phyloP scores from a whole-genome alignment of 2,329 filamentous ascomycete species.

The Nothophaeocryptopus gaeumannii region DNA sequence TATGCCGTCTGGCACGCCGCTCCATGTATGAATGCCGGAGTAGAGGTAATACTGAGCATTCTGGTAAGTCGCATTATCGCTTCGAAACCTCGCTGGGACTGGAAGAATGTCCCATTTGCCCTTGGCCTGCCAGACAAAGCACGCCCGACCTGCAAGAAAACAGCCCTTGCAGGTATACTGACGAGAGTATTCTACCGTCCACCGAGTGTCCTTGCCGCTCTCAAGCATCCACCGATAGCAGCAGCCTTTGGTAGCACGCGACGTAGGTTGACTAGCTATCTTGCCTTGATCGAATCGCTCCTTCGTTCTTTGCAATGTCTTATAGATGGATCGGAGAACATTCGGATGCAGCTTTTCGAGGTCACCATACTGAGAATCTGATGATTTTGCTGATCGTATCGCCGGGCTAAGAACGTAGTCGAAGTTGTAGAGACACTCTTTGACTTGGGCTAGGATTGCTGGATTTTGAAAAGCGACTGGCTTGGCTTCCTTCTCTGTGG shows the following conservation, averaged over 20 bases:
- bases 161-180: conserved; percentile 19
- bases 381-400: neutral
- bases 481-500: neutral
- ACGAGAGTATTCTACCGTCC: conserved; percentile 10
- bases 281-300: neutral
- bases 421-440: neutral
- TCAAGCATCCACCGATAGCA: conserved; percentile 4
- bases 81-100: conserved; percentile 5
- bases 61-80: neutral
- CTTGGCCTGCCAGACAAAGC: conserved; percentile 12
- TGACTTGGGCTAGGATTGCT: neutral
- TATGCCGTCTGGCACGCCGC: too few species aligned
- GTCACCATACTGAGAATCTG: neutral
- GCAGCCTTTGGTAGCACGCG: neutral
- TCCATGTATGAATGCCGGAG: too few species aligned
- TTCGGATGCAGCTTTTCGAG: neutral
- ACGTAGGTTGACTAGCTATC: neutral
- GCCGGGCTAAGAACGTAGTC: neutral
- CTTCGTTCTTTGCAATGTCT: neutral
- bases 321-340: neutral
- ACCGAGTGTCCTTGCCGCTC: neutral
- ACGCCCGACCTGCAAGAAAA: conserved; percentile 14
- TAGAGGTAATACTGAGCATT: neutral
- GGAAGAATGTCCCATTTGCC: conserved; percentile 15
- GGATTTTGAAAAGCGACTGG: neutral